Conservation (phyloP, 2,329 filamentous ascomycete species). For the Waltergamsia citrina region DNA sequence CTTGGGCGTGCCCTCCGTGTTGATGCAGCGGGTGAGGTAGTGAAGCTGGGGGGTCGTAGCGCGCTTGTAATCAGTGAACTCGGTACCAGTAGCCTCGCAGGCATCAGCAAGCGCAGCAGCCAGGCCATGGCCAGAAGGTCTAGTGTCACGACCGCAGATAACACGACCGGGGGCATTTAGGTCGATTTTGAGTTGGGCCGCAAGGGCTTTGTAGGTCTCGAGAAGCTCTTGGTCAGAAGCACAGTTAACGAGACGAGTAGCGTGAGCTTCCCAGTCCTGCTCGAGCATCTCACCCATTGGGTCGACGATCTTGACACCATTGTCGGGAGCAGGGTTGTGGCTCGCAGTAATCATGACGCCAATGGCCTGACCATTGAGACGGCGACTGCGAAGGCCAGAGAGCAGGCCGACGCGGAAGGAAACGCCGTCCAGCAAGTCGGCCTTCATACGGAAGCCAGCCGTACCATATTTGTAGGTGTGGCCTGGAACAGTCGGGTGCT, state of each 20-base stretch:
- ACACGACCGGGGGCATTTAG: constrained; percentile 63
- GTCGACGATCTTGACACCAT: constrained; percentile 92
- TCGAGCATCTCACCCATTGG: constrained; percentile 97
- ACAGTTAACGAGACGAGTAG: constrained; percentile 83
- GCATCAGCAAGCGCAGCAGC: constrained; percentile 72
- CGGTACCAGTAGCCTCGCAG: constrained; percentile 63
- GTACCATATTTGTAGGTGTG: constrained; percentile 56
- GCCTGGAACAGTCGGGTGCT: constrained; percentile 48
- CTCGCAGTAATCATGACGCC: constrained; percentile 95
- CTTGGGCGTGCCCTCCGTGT: constrained; percentile 79
- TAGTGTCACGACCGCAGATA: constrained; percentile 85
- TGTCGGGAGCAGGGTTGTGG: constrained; percentile 84
- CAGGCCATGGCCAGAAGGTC: constrained; percentile 80
- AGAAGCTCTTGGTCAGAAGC: constrained; percentile 64
- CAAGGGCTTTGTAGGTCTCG: constrained; percentile 66
- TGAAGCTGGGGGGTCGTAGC: constrained; percentile 97
- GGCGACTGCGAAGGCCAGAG: constrained; percentile 79
- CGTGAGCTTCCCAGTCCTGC: constrained; percentile 86
- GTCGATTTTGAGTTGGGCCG: constrained; percentile 68
- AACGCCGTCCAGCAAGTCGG: constrained; percentile 80
- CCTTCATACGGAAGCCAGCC: constrained; percentile 60
- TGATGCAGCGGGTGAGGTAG: constrained; percentile 89
- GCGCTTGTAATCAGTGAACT: constrained; percentile 78
- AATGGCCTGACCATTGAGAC: constrained; percentile 82
- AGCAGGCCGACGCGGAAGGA: constrained; percentile 88